Conservation (phyloP, 2,329 filamentous ascomycete genomes). For the Alternaria sp. region DNA sequence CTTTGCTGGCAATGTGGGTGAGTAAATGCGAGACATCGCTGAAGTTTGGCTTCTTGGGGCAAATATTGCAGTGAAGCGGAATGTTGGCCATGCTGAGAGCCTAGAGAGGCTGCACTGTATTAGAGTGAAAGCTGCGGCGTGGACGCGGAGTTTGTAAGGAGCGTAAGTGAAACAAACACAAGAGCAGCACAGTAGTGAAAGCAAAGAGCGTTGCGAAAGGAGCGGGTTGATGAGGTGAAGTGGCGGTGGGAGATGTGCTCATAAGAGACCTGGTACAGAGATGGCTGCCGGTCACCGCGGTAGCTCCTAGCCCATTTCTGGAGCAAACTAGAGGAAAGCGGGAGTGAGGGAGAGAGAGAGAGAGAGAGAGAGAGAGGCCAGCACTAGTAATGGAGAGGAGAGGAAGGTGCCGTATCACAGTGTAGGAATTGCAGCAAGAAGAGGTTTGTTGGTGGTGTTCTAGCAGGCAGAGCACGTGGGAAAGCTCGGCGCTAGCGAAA, state of each 20-base stretch:
- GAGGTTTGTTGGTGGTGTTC: slow-evolving; percentile 41
- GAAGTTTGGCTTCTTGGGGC: slow-evolving; percentile 79
- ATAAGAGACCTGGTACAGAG: slow-evolving; percentile 33
- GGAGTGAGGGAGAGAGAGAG: slow-evolving; percentile 16
- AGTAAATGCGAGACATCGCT: slow-evolving; percentile 91
- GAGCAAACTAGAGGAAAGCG: slow-evolving; percentile 24
- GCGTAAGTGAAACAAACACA: slow-evolving; percentile 33
- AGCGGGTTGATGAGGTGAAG: slow-evolving; percentile 47
- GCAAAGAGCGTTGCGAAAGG: slow-evolving; percentile 46
- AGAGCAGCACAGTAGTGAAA: slow-evolving; percentile 37
- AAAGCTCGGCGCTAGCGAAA: slow-evolving; percentile 34
- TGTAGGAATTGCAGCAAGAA: slow-evolving; percentile 27
- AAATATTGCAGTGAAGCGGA: slow-evolving; percentile 82
- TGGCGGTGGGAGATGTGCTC: slow-evolving; percentile 34
- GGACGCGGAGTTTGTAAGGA: slow-evolving; percentile 33
- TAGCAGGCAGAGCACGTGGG: slow-evolving; percentile 44
- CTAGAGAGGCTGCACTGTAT: slow-evolving; percentile 12
- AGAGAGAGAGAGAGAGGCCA: slow-evolving; percentile 22
- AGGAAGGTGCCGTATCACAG: slow-evolving; percentile 34
- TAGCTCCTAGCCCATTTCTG: slow-evolving; percentile 32
- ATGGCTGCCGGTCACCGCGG: slow-evolving; percentile 39
- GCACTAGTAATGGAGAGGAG: slow-evolving; percentile 22
- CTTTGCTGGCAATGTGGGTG: slow-evolving; percentile 91
- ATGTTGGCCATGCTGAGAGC: slow-evolving; percentile 59
- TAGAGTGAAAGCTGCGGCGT: slow-evolving; percentile 13